Base-by-base conservation (phyloP, 1,284 basidiomycete genomes). In the Ustilago cynodontis region DNA sequence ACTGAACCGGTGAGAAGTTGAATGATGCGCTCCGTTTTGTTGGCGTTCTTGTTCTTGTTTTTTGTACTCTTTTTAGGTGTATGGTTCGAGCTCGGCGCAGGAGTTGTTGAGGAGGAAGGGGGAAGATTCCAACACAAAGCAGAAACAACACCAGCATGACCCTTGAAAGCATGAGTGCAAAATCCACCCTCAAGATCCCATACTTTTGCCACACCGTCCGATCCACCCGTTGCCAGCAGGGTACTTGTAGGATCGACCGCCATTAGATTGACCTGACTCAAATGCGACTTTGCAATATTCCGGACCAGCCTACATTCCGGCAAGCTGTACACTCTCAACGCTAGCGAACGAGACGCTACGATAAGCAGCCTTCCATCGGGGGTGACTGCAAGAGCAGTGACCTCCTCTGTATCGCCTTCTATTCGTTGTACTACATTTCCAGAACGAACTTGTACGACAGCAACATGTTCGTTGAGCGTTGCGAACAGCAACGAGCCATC, bases 161-260 rank as follows among this genome's bases (percentile, higher is more conserved):
- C 81, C 82, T 93, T 93, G 89, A 98, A 95, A 14, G 95, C 90
- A 86, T 99, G 97, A 0, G 97, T 99, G 45, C 93, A 91, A 86
- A 92, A 95, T 10, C 94, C 96, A 20, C 91, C 91, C 3, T 89
- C 87, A 51, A 96, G 90, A 85, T 98, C 93, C 94, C 95, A 99
- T 10, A 99, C 93, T 88, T 98, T 98, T 63, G 98, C 96, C 22
- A 93, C 90, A 16, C 97, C 96, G 81, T 99, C 97, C 5, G 95
- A 93, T 10, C 94, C 93, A 0, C 95, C 97, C 8, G 96, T 97
- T 1, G 97, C 96, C 69, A 99, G 89, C 65, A 98, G 92, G 0
- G 92, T 92, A 1, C 91, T 93, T 28, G 93, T 94, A n/a, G 92
- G 93, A 88, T 93, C 96, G 28, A 91, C 87, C 65, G 89, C 89